Percentiles rank a stretch among this genome's conserved stretches.
These are phyloP conservation scores for Curvularia verruculosa DNA, from an alignment of 2,329 filamentous ascomycete species.

Conservation along the genomic window DNA sequence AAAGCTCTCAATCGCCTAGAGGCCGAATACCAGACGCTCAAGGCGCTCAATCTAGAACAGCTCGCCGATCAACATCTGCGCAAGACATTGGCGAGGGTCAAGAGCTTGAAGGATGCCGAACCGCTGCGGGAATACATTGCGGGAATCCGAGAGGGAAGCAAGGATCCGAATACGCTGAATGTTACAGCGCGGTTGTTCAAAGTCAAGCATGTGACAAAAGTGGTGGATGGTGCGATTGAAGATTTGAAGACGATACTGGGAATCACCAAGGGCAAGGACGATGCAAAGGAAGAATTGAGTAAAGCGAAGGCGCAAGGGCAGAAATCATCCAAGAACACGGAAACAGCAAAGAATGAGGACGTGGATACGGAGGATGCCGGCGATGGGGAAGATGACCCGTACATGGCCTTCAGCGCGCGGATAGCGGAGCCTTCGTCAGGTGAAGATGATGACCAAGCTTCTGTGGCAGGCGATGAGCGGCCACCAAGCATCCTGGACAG, in stretches of 20 bases:
- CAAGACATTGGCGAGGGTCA: slow-evolving; percentile 63
- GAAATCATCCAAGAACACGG: slow-evolving; percentile 32
- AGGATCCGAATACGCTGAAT: slow-evolving; percentile 59
- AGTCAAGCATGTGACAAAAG: slow-evolving; percentile 63
- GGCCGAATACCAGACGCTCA: slow-evolving; percentile 64
- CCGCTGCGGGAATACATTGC: slow-evolving; percentile 51
- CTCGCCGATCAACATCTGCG: slow-evolving; percentile 62
- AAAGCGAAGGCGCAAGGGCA: slow-evolving; percentile 37
- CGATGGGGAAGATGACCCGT: slow-evolving; percentile 43
- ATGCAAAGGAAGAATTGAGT: slow-evolving; percentile 18
- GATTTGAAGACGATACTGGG: slow-evolving; percentile 51
- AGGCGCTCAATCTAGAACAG: slow-evolving; percentile 59
- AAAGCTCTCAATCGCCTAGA: slow-evolving; percentile 64
- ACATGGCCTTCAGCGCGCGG: slow-evolving; percentile 46
- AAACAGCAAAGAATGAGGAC: slow-evolving; percentile 21
- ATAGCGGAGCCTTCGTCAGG: slow-evolving; percentile 50
- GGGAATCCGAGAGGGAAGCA: slow-evolving; percentile 47
- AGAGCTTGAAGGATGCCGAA: slow-evolving; percentile 60
- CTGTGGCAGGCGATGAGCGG: slow-evolving; percentile 35
- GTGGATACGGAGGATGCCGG: slow-evolving; percentile 30
- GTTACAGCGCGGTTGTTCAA: slow-evolving; percentile 66
- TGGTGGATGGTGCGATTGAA: slow-evolving; percentile 54
- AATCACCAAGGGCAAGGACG: slow-evolving; percentile 20
- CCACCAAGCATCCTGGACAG: slow-evolving; percentile 42
- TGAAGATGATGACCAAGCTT: slow-evolving; percentile 40